Evolutionary conservation across 768 basidiomycete species (phyloP).

Genomic region (Rubroboletus pulcherrimus): DNA sequence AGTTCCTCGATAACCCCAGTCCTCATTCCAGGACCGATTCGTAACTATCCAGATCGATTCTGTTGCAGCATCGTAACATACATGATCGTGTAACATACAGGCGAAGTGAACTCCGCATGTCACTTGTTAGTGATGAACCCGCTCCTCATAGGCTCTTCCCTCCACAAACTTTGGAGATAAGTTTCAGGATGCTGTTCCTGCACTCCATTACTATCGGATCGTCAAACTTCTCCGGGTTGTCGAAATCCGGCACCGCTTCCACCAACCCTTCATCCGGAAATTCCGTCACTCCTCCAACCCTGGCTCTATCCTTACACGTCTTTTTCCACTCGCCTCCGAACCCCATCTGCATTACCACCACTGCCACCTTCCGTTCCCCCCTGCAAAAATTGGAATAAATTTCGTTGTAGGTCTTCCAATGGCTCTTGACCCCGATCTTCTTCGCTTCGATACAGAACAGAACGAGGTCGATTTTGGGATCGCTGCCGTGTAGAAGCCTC

Average conservation of each 20-base stretch:
- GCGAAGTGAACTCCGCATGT: background rate
- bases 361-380: constrained; percentile 8
- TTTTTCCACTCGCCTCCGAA: constrained; percentile 15
- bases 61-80: background rate
- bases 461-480: constrained; percentile 17
- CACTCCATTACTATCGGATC: constrained; percentile 18
- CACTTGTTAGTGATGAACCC: background rate
- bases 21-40: background rate
- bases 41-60: background rate
- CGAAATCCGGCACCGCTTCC: constrained; percentile 19
- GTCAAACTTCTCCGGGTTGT: background rate
- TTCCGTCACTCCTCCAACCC: background rate
- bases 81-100: constrained; percentile 3
- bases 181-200: constrained; percentile 18
- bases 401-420: constrained; percentile 22
- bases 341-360: constrained; percentile 16
- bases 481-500: constrained; percentile 9
- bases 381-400: constrained; percentile 16
- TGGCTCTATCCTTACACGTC: constrained; percentile 10
- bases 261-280: constrained; percentile 15
- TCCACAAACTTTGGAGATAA: constrained; percentile 16
- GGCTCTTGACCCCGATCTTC: constrained; percentile 12
- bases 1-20: background rate
- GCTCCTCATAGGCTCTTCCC: background rate
- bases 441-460: constrained; percentile 20